Conservation (phyloP, 805 yeast species). For the Kregervanrija fluxuum region DNA sequence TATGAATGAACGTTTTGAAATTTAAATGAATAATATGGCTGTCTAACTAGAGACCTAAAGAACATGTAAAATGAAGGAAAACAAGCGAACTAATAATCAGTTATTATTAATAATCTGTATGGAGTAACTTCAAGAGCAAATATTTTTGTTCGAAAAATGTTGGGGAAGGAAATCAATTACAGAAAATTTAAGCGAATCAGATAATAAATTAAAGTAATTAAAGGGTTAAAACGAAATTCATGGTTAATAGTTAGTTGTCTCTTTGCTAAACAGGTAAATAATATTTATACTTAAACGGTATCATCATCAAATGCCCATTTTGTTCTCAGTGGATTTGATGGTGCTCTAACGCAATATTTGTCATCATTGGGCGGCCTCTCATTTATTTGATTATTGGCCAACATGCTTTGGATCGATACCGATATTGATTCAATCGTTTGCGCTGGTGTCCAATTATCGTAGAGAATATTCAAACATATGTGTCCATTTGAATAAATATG, state of each 20-base stretch:
- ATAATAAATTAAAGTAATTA: neutral
- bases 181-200: neutral
- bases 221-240: too few relatives aligned
- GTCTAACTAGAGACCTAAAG: too few relatives aligned
- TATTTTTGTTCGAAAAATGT: too few relatives aligned
- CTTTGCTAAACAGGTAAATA: too few relatives aligned
- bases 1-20: too few relatives aligned
- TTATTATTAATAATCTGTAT: too few relatives aligned
- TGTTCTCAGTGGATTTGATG: slow-evolving; percentile 46
- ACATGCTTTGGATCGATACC: slow-evolving; percentile 59
- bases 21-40: too few relatives aligned
- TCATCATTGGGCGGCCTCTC: slow-evolving; percentile 55
- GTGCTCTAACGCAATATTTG: slow-evolving; percentile 43
- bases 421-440: slow-evolving; percentile 42
- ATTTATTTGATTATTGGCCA: slow-evolving; percentile 38
- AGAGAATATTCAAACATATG: slow-evolving; percentile 63
- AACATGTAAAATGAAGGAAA: too few relatives aligned
- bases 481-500: slow-evolving; percentile 74
- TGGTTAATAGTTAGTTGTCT: too few relatives aligned
- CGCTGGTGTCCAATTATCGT: slow-evolving; percentile 63
- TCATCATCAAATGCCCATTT: slow-evolving; percentile 59
- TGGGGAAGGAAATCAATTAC: neutral
- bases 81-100: too few relatives aligned
- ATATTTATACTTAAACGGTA: slow-evolving; percentile 16
- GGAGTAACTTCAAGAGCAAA: too few relatives aligned